Evolutionary conservation across 208 protist species (phyloP), one percentile per base, ranked within the genome.

Genomic region (Trypanosoma theileri): DNA sequence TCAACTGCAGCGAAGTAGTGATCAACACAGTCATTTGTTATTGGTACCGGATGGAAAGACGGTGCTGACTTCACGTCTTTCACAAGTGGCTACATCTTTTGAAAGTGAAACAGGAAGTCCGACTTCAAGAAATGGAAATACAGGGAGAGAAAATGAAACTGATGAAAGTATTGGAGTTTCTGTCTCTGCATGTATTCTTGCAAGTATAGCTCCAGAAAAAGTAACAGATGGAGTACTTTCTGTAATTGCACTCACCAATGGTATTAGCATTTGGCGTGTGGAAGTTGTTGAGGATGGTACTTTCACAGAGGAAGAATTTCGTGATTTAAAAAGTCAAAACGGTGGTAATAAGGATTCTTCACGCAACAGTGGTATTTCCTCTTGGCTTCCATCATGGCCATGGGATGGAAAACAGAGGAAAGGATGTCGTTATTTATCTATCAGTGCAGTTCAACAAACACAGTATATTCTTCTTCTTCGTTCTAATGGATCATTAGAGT

Each of bases 401-500:
- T 56, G 60, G 48, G 61, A 46, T 9, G 52, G 52, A 16, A 59
- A 55, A 26, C 42, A 50, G 13, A 51, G 9, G n/a, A 51, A 24
- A 4, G 24, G 46, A 16, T 72, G 69, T 7, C 82, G 81, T 45
- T 93, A 86, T 58, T 59, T 84, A 0, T 68, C 81, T 9, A 72
- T 93, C 11, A 82, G 71, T 61, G 75, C 87, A n/a, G 84, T 96
- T 16, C 83, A 86, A 68, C 69, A 81, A 28, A 84, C 73, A 19
- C 40, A 73, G 1, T 85, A 75, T 52, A 52, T 93, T n/a, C 71
- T 66, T 22, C 50, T 93, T 41, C 76, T 89, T 6, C 84, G 82
- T n/a, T 85, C 73, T 67, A 86, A 79, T 55, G 90, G 90, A 21
- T 73, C 80, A 66, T 31, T 93, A 12, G 81, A 92, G 69, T 51